These are phyloP conservation scores for Adansonia digitata DNA, from an alignment of 345 rosid genomes.

Conservation along the genomic window DNA sequence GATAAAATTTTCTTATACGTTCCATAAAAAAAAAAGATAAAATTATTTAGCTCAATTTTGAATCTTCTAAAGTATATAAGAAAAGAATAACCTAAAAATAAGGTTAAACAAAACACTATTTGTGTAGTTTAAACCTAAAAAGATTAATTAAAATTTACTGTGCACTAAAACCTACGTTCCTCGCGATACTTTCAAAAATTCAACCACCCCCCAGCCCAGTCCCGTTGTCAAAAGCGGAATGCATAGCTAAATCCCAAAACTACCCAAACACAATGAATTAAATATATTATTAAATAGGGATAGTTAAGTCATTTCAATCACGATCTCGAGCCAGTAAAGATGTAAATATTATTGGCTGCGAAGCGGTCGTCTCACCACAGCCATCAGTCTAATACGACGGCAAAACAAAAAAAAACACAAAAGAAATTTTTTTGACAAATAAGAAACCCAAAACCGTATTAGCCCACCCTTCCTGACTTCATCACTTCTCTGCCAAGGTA, in stretches of 20 bases:
- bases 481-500: neutral
- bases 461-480: constrained; percentile 26
- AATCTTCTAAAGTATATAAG: too few species aligned
- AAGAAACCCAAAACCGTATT: neutral
- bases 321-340: constrained; percentile 21
- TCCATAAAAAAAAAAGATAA: too few species aligned
- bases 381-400: constrained; percentile 29
- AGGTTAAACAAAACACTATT: neutral
- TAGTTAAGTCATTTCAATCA: neutral
- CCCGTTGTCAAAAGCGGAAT: neutral
- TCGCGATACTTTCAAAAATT: neutral
- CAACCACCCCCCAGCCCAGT: neutral
- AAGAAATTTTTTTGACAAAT: neutral
- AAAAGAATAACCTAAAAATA: too few species aligned
- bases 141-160: too few species aligned
- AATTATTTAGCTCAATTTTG: too few species aligned
- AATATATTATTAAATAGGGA: neutral
- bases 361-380: constrained; percentile 26
- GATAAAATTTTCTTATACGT: too few species aligned
- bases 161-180: neutral
- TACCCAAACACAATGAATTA: neutral
- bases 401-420: neutral
- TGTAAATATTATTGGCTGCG: neutral
- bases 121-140: neutral
- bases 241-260: neutral